Conservation (phyloP, 495 filamentous ascomycete species). For the Hapsidospora chrysogenum region DNA sequence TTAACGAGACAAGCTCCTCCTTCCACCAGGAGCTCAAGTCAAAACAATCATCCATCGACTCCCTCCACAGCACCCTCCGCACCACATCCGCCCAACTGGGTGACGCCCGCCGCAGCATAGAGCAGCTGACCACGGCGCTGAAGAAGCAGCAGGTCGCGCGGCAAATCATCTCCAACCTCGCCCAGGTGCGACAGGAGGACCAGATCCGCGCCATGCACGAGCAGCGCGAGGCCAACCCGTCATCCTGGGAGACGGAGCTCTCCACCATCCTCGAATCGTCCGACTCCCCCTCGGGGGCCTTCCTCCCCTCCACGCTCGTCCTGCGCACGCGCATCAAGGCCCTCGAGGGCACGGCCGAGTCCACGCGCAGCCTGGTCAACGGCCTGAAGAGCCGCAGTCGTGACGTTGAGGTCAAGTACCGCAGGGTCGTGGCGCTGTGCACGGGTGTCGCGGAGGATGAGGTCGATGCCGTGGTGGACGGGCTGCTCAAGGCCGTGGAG, state of each 20-base stretch:
- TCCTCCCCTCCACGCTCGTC: conserved; percentile 19
- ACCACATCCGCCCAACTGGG: conserved; percentile 63
- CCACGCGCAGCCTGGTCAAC: conserved; percentile 38
- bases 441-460: conserved; percentile 44
- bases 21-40: conserved; percentile 59
- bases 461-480: conserved; percentile 46
- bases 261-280: conserved; percentile 9
- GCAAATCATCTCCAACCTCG: conserved; percentile 30
- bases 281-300: conserved; percentile 5
- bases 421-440: conserved; percentile 52
- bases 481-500: conserved; percentile 51
- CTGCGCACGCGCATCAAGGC: conserved; percentile 28
- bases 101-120: conserved; percentile 52
- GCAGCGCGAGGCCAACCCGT: conserved; percentile 16
- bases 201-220: conserved; percentile 21
- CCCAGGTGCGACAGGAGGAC: conserved; percentile 30
- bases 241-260: conserved; percentile 23
- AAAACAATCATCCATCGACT: conserved; percentile 69
- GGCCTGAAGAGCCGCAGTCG: conserved; percentile 41
- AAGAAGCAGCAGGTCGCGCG: conserved; percentile 24
- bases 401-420: conserved; percentile 52
- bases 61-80: conserved; percentile 58
- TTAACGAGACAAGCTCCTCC: conserved; percentile 54
- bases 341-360: conserved; percentile 35
- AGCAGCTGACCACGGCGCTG: conserved; percentile 43